phyloP scores from a whole-genome alignment of 2,329 filamentous ascomycete genomes.

The Beauveria varroae region DNA sequence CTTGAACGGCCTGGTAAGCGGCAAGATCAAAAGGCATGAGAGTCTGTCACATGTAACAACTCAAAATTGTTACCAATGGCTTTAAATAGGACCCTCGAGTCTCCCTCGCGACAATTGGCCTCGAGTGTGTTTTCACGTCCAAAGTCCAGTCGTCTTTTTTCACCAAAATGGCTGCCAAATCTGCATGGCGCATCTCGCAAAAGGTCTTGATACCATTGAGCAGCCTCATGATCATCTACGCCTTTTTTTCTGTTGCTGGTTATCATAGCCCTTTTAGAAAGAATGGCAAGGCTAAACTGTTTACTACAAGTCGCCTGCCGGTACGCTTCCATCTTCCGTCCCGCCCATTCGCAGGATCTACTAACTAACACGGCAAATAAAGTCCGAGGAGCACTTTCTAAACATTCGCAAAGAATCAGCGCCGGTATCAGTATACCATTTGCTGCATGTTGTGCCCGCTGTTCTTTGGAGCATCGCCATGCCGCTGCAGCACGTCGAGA shows the following conservation, averaged over 20 bases:
- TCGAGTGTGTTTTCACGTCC: neutral
- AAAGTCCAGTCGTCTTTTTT: neutral
- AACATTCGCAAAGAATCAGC: neutral
- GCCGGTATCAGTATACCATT: neutral
- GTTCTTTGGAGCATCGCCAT: slow-evolving; percentile 5
- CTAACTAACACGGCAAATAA: neutral
- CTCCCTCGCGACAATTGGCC: neutral
- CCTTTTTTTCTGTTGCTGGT: neutral
- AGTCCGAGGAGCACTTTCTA: neutral
- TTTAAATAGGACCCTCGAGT: neutral
- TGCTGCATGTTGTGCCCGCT: neutral
- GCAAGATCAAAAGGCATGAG: neutral
- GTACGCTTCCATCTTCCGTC: neutral
- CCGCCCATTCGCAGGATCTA: neutral
- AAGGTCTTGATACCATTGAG: neutral
- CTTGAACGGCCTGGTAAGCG: neutral
- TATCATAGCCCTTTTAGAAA: neutral
- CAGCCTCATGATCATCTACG: neutral
- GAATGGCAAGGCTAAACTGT: neutral
- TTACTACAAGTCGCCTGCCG: neutral
- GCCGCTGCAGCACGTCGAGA: slow-evolving; percentile 6
- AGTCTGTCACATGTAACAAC: neutral
- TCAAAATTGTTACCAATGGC: neutral
- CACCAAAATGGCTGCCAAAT: neutral
- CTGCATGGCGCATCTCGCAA: neutral